Evolutionary conservation across 176 grass and related monocot genomes (phyloP).

Genomic region (Zea luxurians): DNA sequence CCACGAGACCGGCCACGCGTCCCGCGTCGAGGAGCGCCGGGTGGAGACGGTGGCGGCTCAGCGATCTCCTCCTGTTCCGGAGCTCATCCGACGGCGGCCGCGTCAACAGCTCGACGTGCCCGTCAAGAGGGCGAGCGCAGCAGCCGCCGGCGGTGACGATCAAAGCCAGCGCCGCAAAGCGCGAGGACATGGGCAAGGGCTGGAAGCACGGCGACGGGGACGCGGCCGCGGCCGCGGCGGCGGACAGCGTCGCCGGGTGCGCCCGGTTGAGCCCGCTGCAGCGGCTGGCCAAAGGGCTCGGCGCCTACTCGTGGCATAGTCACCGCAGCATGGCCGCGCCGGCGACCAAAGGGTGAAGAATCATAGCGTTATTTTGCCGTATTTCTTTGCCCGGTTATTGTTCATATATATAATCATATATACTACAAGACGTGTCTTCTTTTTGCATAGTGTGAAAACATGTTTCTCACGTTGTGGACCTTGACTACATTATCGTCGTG

Average conservation of each 20-base stretch:
- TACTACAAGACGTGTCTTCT: background rate
- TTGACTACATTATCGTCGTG: slow-evolving; percentile 15
- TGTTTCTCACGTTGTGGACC: slow-evolving; percentile 20
- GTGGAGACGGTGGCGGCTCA: slow-evolving; percentile 34
- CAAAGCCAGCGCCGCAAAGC: background rate
- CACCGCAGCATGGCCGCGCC: background rate
- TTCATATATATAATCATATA: slow-evolving; percentile 24
- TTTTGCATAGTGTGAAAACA: slow-evolving; percentile 21
- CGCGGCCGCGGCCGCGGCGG: slow-evolving; percentile 35
- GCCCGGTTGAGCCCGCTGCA: no score
- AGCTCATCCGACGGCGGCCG: no score
- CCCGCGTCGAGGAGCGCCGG: slow-evolving; percentile 36
- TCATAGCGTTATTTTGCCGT: background rate
- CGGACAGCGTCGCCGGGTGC: no score
- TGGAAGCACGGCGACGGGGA: slow-evolving; percentile 41
- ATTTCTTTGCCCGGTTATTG: slow-evolving; percentile 13
- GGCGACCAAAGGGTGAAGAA: slow-evolving; percentile 39
- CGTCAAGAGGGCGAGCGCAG: background rate
- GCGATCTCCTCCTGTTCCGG: no score
- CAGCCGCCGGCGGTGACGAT: background rate
- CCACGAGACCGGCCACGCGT: background rate
- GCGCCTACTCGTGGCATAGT: no score
- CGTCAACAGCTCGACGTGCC: no score
- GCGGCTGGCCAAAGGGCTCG: no score
- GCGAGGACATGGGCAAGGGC: slow-evolving; percentile 22